Evolutionary conservation across 768 basidiomycete genomes (phyloP).

Genomic region (Scleroderma bovista): DNA sequence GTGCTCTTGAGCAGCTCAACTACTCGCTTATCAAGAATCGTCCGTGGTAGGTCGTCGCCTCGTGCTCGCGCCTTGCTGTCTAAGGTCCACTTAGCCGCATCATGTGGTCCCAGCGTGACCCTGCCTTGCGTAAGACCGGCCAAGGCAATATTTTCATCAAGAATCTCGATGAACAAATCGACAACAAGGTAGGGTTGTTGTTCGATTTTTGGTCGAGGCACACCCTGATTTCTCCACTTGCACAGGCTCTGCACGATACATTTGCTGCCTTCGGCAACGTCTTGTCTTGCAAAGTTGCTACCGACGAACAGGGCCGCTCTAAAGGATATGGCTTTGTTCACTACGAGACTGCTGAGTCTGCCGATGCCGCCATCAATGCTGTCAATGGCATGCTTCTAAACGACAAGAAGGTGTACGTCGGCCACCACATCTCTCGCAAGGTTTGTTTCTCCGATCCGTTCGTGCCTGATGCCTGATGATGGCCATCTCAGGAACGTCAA

Average conservation of each 20-base stretch:
- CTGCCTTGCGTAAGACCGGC: slow-evolving; percentile 97
- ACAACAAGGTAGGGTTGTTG: slow-evolving; percentile 73
- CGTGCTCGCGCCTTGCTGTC: background rate
- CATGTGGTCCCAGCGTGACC: slow-evolving; percentile 99
- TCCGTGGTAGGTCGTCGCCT: slow-evolving; percentile 63
- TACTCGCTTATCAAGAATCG: slow-evolving; percentile 98
- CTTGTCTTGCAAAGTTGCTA: slow-evolving; percentile 98
- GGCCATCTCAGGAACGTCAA: slow-evolving; percentile 73
- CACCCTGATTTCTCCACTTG: slow-evolving; percentile 2
- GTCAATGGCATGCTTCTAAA: slow-evolving; percentile 99
- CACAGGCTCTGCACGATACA: slow-evolving; percentile 94
- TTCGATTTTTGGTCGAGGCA: background rate
- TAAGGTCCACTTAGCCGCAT: slow-evolving; percentile 62
- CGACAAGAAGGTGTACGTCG: slow-evolving; percentile 99
- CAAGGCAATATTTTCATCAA: slow-evolving; percentile 99
- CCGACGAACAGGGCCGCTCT: slow-evolving; percentile 91
- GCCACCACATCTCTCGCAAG: slow-evolving; percentile 96
- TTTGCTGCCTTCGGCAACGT: slow-evolving; percentile 99
- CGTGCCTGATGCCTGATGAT: background rate
- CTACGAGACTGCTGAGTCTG: slow-evolving; percentile 96
- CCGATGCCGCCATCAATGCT: slow-evolving; percentile 93
- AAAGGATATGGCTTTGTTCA: slow-evolving; percentile 99
- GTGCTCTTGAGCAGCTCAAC: slow-evolving; percentile 97
- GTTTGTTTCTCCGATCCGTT: slow-evolving; percentile 31
- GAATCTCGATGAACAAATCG: slow-evolving; percentile 94